phyloP scores from a whole-genome alignment of 331 rosid genomes.

The Erythrophleum ivorense region DNA sequence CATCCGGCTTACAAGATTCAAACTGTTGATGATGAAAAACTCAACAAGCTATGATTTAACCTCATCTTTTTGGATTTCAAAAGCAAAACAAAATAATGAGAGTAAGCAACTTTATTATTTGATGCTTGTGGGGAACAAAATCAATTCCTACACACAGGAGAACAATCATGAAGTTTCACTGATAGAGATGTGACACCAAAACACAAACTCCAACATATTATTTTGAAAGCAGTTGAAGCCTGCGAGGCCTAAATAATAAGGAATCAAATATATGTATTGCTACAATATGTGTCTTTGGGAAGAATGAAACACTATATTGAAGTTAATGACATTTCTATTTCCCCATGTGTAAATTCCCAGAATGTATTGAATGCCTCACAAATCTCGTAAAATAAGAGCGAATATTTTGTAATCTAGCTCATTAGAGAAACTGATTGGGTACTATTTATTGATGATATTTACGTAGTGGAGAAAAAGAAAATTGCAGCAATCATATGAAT shows the following conservation, averaged over 20 bases:
- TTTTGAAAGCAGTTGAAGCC: slow-evolving; percentile 10
- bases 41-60: slow-evolving; percentile 62
- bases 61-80: slow-evolving; percentile 56
- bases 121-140: slow-evolving; percentile 76
- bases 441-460: no score
- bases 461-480: not conserved
- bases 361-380: not conserved
- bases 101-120: slow-evolving; percentile 50
- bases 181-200: slow-evolving; percentile 56
- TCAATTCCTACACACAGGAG: slow-evolving; percentile 62
- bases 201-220: slow-evolving; percentile 36
- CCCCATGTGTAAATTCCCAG: not conserved
- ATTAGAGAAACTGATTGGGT: not conserved
- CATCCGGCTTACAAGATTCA: slow-evolving; percentile 53
- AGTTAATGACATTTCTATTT: no score
- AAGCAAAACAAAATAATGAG: slow-evolving; percentile 62
- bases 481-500: slow-evolving; percentile 23
- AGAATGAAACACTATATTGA: not conserved
- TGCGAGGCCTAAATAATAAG: not conserved
- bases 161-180: slow-evolving; percentile 61
- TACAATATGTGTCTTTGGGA: not conserved
- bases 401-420: not conserved
- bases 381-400: not conserved
- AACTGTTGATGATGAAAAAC: slow-evolving; percentile 64
- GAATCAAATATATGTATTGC: not conserved